Evolutionary conservation across 345 rosid species (phyloP).

Genomic region (Triadica sebifera): DNA sequence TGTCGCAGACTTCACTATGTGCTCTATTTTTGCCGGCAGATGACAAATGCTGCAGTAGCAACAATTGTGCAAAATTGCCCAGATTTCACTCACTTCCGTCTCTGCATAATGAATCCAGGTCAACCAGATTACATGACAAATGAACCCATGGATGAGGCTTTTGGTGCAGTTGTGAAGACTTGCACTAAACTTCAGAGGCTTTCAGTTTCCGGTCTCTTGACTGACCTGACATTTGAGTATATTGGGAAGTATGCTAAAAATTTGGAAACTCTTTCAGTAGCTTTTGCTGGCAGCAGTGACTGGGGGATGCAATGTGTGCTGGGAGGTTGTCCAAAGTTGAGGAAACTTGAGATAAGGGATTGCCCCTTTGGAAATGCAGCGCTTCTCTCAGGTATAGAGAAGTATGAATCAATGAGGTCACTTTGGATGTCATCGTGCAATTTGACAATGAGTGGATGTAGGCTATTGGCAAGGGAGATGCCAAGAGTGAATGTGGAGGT

Average conservation of each 20-base stretch:
- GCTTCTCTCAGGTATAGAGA: constrained; percentile 62
- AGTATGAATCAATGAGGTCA: constrained; percentile 71
- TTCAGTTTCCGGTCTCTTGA: constrained; percentile 61
- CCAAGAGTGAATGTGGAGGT: constrained; percentile 74
- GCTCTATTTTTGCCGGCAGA: constrained; percentile 64
- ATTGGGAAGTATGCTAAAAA: constrained; percentile 65
- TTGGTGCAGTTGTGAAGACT: constrained; percentile 65
- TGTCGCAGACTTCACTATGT: constrained; percentile 63
- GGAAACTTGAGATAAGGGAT: constrained; percentile 73
- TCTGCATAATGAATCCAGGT: constrained; percentile 68
- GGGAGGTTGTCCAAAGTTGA: constrained; percentile 57
- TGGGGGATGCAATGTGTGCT: constrained; percentile 66
- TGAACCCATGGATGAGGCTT: constrained; percentile 71
- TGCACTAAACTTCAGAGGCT: constrained; percentile 67
- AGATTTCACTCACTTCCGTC: constrained; percentile 65
- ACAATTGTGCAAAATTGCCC: constrained; percentile 67
- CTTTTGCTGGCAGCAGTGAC: constrained; percentile 73
- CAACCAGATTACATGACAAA: constrained; percentile 60
- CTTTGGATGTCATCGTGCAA: constrained; percentile 80
- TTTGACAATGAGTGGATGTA: constrained; percentile 60
- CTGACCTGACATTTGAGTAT: constrained; percentile 60
- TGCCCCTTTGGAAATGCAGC: constrained; percentile 70
- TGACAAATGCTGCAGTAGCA: constrained; percentile 73
- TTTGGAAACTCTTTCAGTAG: constrained; percentile 68
- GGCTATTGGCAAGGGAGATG: constrained; percentile 52